A percentile compares a stretch with the other conserved stretches of the same genome.
Conservation (phyloP, 441 rosid species). For the Eugenia klotzschiana region DNA sequence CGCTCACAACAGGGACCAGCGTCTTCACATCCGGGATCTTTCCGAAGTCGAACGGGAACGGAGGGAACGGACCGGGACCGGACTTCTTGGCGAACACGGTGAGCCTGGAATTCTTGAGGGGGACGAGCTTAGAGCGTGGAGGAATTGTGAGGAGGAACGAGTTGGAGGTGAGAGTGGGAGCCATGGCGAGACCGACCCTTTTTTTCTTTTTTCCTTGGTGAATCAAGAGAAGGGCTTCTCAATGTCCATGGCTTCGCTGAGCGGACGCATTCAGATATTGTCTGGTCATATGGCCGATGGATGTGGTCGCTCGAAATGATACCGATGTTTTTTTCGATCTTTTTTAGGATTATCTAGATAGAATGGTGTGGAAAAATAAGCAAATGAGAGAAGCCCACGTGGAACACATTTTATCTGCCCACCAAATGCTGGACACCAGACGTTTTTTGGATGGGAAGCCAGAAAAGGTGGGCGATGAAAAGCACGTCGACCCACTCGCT, state of each 20-base stretch:
- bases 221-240: not conserved
- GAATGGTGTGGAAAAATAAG: not conserved
- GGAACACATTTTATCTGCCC: not conserved
- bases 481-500: not conserved
- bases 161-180: slow-evolving; percentile 55
- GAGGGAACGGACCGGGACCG: slow-evolving; percentile 22
- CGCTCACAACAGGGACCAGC: slow-evolving; percentile 40
- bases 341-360: not conserved
- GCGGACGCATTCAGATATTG: not conserved
- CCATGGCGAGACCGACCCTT: slow-evolving; percentile 15
- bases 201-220: not conserved
- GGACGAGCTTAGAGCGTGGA: slow-evolving; percentile 14
- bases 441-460: not conserved
- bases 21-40: slow-evolving; percentile 46
- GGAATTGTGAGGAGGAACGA: slow-evolving; percentile 44
- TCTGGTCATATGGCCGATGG: not conserved
- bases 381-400: not conserved
- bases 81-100: slow-evolving; percentile 43
- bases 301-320: not conserved
- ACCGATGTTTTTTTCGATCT: not conserved
- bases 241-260: not conserved
- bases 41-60: slow-evolving; percentile 50
- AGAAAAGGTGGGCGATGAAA: not conserved
- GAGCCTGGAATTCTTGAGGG: slow-evolving; percentile 25
- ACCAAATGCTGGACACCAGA: not conserved